Conservation (phyloP, 768 basidiomycete genomes). For the Leucocoprinus sp. region DNA sequence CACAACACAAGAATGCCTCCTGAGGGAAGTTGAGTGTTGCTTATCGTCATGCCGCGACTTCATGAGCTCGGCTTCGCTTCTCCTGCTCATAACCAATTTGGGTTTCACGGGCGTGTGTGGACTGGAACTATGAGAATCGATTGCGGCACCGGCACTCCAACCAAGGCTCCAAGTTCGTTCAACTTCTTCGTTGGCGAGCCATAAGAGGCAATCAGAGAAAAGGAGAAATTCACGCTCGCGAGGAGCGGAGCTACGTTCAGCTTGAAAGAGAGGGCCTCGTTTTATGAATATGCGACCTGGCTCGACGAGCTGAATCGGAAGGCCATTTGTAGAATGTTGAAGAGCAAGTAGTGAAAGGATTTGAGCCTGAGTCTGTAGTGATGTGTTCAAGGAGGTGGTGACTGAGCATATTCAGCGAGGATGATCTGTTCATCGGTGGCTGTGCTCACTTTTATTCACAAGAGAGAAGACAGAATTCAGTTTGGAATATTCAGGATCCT, state of each 20-base stretch:
- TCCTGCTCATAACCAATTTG: slow-evolving; percentile 43
- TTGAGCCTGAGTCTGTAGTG: slow-evolving; percentile 70
- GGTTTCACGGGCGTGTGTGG: slow-evolving; percentile 13
- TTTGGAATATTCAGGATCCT: slow-evolving; percentile 59
- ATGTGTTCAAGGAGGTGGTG: slow-evolving; percentile 68
- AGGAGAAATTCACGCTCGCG: slow-evolving; percentile 67
- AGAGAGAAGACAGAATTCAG: slow-evolving; percentile 53
- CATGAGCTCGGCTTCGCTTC: slow-evolving; percentile 30
- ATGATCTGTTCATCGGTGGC: neutral
- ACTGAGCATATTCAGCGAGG: slow-evolving; percentile 33
- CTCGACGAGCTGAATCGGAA: slow-evolving; percentile 69
- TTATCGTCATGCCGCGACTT: neutral
- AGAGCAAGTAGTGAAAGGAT: slow-evolving; percentile 70
- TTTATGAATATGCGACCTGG: slow-evolving; percentile 79
- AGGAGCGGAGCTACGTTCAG: slow-evolving; percentile 41
- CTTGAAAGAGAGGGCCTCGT: slow-evolving; percentile 53
- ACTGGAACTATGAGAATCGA: slow-evolving; percentile 16
- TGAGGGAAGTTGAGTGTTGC: neutral
- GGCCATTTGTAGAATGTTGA: slow-evolving; percentile 66
- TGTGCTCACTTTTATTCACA: slow-evolving; percentile 63
- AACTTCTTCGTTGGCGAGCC: slow-evolving; percentile 51
- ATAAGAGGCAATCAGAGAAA: slow-evolving; percentile 75
- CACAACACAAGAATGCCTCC: slow-evolving; percentile 17
- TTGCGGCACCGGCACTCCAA: slow-evolving; percentile 23
- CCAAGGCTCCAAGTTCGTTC: slow-evolving; percentile 23